These are phyloP conservation scores for Puccinia triticina DNA, from an alignment of 1,284 basidiomycete species.

Conservation along the genomic window DNA sequence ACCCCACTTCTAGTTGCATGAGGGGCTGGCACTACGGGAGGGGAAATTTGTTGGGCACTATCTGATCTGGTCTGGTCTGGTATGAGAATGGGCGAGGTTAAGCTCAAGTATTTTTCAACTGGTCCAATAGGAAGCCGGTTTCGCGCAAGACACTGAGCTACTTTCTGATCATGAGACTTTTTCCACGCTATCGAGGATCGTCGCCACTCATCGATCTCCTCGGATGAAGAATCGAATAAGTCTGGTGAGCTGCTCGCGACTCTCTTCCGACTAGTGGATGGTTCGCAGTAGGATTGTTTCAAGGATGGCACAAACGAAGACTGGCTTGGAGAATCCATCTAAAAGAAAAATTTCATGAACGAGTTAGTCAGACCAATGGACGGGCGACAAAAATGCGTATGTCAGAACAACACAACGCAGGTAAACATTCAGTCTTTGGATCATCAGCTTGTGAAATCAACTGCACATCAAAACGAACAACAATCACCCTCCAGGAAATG, in stretches of 20 bases:
- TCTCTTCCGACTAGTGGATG: conserved; percentile 16
- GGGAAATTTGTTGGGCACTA: neutral
- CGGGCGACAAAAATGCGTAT: too few relatives aligned
- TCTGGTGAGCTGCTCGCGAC: neutral
- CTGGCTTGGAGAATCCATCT: neutral
- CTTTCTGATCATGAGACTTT: conserved; percentile 36
- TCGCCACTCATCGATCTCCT: conserved; percentile 24
- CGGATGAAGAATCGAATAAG: conserved; percentile 23
- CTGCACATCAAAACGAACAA: too few relatives aligned
- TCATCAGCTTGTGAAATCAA: too few relatives aligned
- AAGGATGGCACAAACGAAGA: neutral
- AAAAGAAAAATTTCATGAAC: neutral
- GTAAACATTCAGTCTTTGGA: too few relatives aligned
- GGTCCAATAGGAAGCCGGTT: conserved; percentile 31
- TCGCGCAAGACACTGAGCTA: conserved; percentile 21
- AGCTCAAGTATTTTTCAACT: conserved; percentile 19
- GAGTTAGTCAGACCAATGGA: neutral
- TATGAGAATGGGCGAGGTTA: neutral
- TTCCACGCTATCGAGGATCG: conserved; percentile 19
- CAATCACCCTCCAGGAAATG: too few relatives aligned
- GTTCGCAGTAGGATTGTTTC: neutral
- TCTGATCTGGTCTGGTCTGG: neutral
- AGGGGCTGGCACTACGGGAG: neutral
- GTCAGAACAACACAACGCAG: too few relatives aligned
- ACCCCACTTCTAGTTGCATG: neutral